Conservation (phyloP, 164 flowering plant species). For the Piper longum region DNA sequence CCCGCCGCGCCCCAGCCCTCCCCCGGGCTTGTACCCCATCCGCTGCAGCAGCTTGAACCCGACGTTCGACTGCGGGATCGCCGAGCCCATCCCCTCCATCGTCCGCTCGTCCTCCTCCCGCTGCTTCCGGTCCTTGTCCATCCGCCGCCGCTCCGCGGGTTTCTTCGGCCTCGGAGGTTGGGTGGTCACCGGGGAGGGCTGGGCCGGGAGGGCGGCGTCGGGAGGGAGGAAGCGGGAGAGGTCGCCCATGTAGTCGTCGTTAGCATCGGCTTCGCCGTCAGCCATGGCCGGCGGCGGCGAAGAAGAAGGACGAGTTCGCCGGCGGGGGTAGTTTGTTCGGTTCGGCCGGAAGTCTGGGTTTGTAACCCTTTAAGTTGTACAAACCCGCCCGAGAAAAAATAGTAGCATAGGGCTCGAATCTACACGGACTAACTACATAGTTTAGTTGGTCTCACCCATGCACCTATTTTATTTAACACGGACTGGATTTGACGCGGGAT, state of each 20-base stretch:
- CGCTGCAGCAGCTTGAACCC: slow-evolving; percentile 80
- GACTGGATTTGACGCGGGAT: too few relatives aligned
- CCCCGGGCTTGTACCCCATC: slow-evolving; percentile 90
- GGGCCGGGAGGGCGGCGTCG: slow-evolving; percentile 19
- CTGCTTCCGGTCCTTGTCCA: slow-evolving; percentile 50
- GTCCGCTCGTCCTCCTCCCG: slow-evolving; percentile 66
- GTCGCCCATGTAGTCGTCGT: slow-evolving; percentile 89
- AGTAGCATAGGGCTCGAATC: too few relatives aligned
- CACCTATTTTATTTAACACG: too few relatives aligned
- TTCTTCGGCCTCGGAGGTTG: slow-evolving; percentile 31
- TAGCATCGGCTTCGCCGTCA: slow-evolving; percentile 2
- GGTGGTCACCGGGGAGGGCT: slow-evolving; percentile 8
- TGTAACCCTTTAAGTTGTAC: too few relatives aligned
- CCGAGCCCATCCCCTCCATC: slow-evolving; percentile 40
- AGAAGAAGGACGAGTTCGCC: too few relatives aligned
- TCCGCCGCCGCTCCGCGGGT: slow-evolving; percentile 33
- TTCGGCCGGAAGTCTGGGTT: too few relatives aligned
- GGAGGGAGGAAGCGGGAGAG: slow-evolving; percentile 69
- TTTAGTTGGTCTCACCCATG: too few relatives aligned
- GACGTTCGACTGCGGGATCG: slow-evolving; percentile 72
- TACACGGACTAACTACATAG: too few relatives aligned
- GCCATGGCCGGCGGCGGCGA: not conserved
- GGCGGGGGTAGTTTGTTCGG: too few relatives aligned
- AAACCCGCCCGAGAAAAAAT: too few relatives aligned
- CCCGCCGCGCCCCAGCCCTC: slow-evolving; percentile 60